Conservation (phyloP, 2,329 filamentous ascomycete species). For the Beauveria medogensis region DNA sequence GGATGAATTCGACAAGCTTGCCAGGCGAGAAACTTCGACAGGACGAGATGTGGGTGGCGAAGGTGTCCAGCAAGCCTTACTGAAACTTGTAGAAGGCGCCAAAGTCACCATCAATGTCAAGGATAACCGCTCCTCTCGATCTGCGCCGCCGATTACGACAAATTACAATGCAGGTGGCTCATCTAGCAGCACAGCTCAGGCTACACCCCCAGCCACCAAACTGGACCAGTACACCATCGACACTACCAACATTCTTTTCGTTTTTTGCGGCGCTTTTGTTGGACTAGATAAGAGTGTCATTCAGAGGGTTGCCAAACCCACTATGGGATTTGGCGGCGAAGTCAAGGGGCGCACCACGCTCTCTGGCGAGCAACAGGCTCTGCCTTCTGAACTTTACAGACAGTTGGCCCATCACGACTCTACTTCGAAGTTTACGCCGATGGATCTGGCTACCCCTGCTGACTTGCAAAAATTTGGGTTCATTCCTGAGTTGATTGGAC, state of each 20-base stretch:
- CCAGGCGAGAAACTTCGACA: conserved; percentile 76
- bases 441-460: conserved; percentile 66
- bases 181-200: conserved; percentile 38
- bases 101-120: conserved; percentile 90
- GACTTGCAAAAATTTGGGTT: conserved; percentile 82
- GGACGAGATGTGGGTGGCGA: conserved; percentile 93
- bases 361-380: conserved; percentile 44
- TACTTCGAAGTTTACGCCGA: conserved; percentile 39
- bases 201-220: conserved; percentile 39
- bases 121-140: conserved; percentile 54
- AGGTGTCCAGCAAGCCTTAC: conserved; percentile 87
- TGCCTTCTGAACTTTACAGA: conserved; percentile 53
- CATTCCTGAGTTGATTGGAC: conserved; percentile 93
- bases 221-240: conserved; percentile 66
- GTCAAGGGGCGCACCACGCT: conserved; percentile 53
- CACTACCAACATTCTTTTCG: conserved; percentile 94
- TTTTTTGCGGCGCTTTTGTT: conserved; percentile 92
- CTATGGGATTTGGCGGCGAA: conserved; percentile 85
- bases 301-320: conserved; percentile 74
- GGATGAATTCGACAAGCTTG: conserved; percentile 97
- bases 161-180: conserved; percentile 39
- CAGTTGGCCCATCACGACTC: conserved; percentile 48
- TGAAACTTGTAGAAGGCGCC: conserved; percentile 95
- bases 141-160: conserved; percentile 43
- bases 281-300: conserved; percentile 82